Percentiles rank a stretch among this genome's conserved stretches.
Conservation (phyloP, 2,329 filamentous ascomycete species). For the Tolypocladium sp. region DNA sequence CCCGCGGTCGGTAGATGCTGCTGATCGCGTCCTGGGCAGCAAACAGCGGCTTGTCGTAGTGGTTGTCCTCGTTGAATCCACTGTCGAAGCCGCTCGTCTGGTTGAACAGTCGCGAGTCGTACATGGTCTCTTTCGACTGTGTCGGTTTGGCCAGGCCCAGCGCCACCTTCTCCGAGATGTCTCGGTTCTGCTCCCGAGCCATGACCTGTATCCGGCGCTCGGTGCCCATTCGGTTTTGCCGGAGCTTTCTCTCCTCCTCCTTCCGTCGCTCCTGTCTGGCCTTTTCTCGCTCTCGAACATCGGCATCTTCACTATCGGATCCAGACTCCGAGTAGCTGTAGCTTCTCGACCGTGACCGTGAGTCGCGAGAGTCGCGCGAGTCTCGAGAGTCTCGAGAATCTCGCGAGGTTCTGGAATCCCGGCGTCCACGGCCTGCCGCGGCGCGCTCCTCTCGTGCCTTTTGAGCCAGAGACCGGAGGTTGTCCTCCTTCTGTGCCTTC, state of each 20-base stretch:
- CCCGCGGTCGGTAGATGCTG: constrained; percentile 81
- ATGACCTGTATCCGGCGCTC: constrained; percentile 88
- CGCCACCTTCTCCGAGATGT: constrained; percentile 95
- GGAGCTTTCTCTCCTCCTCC: constrained; percentile 81
- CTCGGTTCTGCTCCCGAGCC: constrained; percentile 89
- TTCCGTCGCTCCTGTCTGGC: constrained; percentile 68
- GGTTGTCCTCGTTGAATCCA: constrained; percentile 95
- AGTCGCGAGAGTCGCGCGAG: constrained; percentile 28
- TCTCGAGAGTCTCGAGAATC: constrained; percentile 31
- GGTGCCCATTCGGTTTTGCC: constrained; percentile 91
- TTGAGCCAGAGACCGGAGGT: constrained; percentile 77
- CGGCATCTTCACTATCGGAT: constrained; percentile 55
- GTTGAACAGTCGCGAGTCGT: constrained; percentile 92
- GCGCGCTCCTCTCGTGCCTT: constrained; percentile 80
- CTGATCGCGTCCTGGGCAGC: constrained; percentile 90
- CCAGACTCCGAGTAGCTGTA: constrained; percentile 43
- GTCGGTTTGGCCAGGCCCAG: constrained; percentile 92
- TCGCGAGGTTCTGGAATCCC: constrained; percentile 18
- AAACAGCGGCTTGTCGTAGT: constrained; percentile 95
- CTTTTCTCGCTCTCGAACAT: constrained; percentile 65
- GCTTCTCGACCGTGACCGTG: constrained; percentile 31
- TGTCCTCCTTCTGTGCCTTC: constrained; percentile 87
- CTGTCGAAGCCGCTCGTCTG: constrained; percentile 83
- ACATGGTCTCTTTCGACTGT: constrained; percentile 87
- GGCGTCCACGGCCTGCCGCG: constrained; percentile 36